Conservation (phyloP, 2,329 filamentous ascomycete species). For the Orbilia brochopaga region DNA sequence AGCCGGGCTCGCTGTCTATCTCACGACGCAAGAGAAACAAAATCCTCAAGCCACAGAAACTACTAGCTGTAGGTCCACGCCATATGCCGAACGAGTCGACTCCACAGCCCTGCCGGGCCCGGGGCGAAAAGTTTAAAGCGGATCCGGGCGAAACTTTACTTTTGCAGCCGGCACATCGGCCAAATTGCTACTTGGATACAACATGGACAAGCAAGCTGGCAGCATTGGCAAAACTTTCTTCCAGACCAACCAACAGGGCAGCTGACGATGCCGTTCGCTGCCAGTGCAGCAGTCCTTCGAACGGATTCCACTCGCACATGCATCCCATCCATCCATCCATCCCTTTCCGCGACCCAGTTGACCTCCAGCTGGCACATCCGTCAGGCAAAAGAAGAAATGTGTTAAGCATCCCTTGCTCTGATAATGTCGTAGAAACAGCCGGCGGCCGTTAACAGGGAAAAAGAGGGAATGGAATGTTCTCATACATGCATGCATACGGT, state of each 20-base stretch:
- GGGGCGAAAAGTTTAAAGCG: conserved; percentile 34
- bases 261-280: conserved; percentile 19
- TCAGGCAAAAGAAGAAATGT: too few relatives aligned
- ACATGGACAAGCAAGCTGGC: background rate
- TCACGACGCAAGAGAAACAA: conserved; percentile 4
- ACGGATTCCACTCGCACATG: background rate
- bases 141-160: conserved; percentile 38
- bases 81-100: background rate
- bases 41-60: background rate
- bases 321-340: background rate
- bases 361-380: too few relatives aligned
- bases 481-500: too few relatives aligned
- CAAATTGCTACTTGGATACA: background rate
- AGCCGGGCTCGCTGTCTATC: background rate
- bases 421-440: too few relatives aligned
- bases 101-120: conserved; percentile 5
- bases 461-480: too few relatives aligned
- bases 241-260: conserved; percentile 20
- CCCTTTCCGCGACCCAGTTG: too few relatives aligned
- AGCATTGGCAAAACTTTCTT: background rate
- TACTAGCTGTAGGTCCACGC: background rate
- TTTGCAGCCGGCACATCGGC: background rate
- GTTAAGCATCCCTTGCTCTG: too few relatives aligned
- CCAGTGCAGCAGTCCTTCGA: background rate
- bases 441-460: too few relatives aligned